These are phyloP conservation scores for Hypoxylon sp. DNA, from an alignment of 2,329 filamentous ascomycete species.

Conservation along the genomic window DNA sequence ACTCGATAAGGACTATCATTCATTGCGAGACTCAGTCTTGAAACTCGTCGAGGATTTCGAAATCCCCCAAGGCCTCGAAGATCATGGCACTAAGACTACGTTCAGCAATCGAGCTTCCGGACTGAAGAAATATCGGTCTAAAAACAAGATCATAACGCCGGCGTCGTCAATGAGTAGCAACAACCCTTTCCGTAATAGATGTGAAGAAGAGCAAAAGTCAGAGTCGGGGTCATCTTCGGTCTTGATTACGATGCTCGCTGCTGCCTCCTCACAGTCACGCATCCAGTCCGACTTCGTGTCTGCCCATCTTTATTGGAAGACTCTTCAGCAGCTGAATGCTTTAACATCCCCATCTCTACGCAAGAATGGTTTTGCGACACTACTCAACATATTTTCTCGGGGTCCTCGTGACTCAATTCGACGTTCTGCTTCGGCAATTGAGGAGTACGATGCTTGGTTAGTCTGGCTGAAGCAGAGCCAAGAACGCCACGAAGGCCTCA, in stretches of 20 bases:
- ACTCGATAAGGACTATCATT: constrained; percentile 84
- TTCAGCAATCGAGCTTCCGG: constrained; percentile 80
- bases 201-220: constrained; percentile 48
- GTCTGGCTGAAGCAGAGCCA: constrained; percentile 87
- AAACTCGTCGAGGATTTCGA: constrained; percentile 88
- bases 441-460: constrained; percentile 85
- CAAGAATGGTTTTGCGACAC: constrained; percentile 77
- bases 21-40: constrained; percentile 83
- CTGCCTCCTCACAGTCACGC: constrained; percentile 82
- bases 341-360: constrained; percentile 73
- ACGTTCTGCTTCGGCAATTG: constrained; percentile 78
- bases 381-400: constrained; percentile 81
- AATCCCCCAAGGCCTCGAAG: constrained; percentile 76
- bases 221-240: constrained; percentile 60
- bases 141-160: constrained; percentile 69
- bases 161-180: constrained; percentile 68
- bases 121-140: constrained; percentile 71
- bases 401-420: constrained; percentile 79
- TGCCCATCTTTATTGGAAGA: constrained; percentile 88
- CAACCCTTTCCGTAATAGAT: constrained; percentile 68
- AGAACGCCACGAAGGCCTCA: constrained; percentile 80
- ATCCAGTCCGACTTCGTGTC: constrained; percentile 86
- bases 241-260: constrained; percentile 80
- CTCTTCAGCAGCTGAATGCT: constrained; percentile 79
- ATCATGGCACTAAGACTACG: constrained; percentile 70